Conservation (phyloP, 305 asterid species). For the Nicotiana rustica region DNA sequence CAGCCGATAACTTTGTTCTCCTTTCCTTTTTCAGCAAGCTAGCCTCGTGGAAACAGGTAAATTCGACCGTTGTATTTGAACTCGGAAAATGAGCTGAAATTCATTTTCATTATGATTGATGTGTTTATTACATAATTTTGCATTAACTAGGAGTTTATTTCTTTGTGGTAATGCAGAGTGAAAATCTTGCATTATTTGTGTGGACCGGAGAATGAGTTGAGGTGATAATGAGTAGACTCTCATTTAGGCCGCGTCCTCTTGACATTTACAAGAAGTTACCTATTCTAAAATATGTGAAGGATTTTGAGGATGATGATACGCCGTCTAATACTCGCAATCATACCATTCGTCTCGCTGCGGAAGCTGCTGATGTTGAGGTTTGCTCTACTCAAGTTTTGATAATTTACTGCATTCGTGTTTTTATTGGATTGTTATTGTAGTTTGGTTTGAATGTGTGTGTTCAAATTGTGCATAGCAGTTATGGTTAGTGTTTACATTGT, state of each 20-base stretch:
- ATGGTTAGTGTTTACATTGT: background rate
- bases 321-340: slow-evolving; percentile 89
- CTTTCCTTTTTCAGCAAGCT: background rate
- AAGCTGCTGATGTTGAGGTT: slow-evolving; percentile 82
- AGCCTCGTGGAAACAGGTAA: slow-evolving; percentile 7
- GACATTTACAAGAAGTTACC: slow-evolving; percentile 98
- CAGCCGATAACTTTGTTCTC: background rate
- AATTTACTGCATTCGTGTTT: background rate
- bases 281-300: slow-evolving; percentile 85
- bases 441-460: background rate
- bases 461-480: background rate
- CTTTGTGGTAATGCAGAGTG: background rate
- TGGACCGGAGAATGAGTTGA: slow-evolving; percentile 39
- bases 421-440: background rate
- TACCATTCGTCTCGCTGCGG: slow-evolving; percentile 80
- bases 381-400: slow-evolving; percentile 25
- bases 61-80: slow-evolving; percentile 28
- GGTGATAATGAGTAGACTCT: slow-evolving; percentile 92
- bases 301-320: slow-evolving; percentile 92
- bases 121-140: background rate
- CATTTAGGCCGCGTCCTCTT: slow-evolving; percentile 98
- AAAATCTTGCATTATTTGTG: background rate
- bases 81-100: background rate
- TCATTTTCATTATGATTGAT: background rate
- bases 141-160: background rate